Percentiles rank a stretch among this genome's conserved stretches.
Evolutionary conservation across 495 filamentous ascomycete species (phyloP).

Genomic region (Lasiosphaeria ovina): DNA sequence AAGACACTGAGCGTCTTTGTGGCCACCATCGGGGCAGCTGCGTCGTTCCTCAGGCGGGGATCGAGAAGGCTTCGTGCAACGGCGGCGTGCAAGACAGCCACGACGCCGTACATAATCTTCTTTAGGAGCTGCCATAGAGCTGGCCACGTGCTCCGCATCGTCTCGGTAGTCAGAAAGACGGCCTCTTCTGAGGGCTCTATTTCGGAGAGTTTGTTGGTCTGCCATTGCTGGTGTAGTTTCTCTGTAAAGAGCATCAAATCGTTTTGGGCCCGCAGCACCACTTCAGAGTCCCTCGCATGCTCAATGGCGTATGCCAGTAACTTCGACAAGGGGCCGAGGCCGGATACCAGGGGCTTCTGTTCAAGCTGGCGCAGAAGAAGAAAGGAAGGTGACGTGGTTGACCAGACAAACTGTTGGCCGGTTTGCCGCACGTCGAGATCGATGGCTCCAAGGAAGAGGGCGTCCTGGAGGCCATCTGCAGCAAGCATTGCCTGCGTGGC

Average conservation of each 20-base stretch:
- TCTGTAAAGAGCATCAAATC: conserved; percentile 68
- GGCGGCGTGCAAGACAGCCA: conserved; percentile 70
- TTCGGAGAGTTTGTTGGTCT: conserved; percentile 76
- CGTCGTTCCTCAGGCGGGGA: conserved; percentile 39
- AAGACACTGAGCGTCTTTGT: conserved; percentile 75
- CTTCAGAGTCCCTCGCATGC: conserved; percentile 55
- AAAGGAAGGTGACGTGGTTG: conserved; percentile 58
- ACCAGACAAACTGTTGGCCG: conserved; percentile 71
- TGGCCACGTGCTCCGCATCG: conserved; percentile 66
- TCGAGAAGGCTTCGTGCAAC: conserved; percentile 60
- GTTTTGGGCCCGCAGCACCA: conserved; percentile 67
- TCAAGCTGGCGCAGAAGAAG: conserved; percentile 55
- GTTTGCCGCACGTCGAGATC: conserved; percentile 69
- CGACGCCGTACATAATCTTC: conserved; percentile 74
- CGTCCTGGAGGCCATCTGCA: conserved; percentile 74
- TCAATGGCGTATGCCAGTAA: conserved; percentile 73
- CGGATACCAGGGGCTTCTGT: conserved; percentile 68
- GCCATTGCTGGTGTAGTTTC: conserved; percentile 76
- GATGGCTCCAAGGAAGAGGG: conserved; percentile 75
- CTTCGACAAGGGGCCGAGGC: conserved; percentile 74
- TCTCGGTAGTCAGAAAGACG: conserved; percentile 66
- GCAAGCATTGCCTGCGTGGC: conserved; percentile 64
- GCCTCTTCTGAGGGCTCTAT: conserved; percentile 76
- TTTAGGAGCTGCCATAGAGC: conserved; percentile 80
- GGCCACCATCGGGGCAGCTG: conserved; percentile 66